These are phyloP conservation scores for Ophiorrhiza pumila DNA, from an alignment of 257 asterid genomes.

Conservation along the genomic window DNA sequence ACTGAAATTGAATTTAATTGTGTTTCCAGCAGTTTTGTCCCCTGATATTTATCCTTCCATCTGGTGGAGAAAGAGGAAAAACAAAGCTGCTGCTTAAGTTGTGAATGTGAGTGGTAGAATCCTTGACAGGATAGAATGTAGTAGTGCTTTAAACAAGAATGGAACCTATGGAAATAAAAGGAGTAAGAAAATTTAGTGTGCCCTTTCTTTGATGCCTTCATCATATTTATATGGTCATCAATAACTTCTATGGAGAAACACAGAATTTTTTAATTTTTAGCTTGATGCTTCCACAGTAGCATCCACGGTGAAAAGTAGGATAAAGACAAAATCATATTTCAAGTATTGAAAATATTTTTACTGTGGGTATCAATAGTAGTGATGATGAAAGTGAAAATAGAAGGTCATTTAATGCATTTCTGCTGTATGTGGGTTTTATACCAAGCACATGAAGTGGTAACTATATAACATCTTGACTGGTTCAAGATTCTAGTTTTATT, in stretches of 20 bases:
- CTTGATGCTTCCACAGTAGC: background rate
- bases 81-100: background rate
- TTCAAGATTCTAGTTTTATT: background rate
- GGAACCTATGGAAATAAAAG: background rate
- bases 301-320: background rate
- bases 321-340: background rate
- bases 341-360: background rate
- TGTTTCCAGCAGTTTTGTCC: constrained; percentile 14
- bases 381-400: background rate
- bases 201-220: background rate
- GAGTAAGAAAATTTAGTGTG: background rate
- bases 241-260: background rate
- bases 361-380: background rate
- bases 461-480: background rate
- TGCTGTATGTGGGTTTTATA: background rate
- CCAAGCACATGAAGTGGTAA: background rate
- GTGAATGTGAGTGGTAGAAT: background rate
- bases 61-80: background rate
- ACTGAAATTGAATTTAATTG: constrained; percentile 21
- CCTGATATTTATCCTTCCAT: background rate
- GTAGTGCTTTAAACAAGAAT: background rate
- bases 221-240: background rate
- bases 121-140: background rate
- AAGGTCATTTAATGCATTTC: background rate
- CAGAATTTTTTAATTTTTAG: too few relatives aligned